Conservation (phyloP, 163 green algal genomes). For the Coccomyxa subellipsoidea region DNA sequence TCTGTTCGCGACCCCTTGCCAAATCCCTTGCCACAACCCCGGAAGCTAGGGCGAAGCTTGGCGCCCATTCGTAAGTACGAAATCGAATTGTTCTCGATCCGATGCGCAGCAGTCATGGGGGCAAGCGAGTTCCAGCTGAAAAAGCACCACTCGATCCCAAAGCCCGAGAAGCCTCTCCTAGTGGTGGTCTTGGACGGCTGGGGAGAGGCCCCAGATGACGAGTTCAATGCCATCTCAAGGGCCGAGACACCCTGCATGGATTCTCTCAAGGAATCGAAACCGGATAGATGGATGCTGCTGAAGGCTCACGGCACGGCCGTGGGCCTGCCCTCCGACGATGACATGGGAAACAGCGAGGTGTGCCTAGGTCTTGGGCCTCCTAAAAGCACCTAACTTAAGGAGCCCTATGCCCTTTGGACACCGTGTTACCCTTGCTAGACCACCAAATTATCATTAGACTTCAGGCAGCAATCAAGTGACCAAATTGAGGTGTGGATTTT, state of each 20-base stretch:
- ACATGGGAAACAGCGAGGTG: conserved; percentile 65
- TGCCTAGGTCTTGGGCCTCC: neutral
- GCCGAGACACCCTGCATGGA: conserved; percentile 72
- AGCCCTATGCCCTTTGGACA: too few relatives aligned
- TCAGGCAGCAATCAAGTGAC: too few relatives aligned
- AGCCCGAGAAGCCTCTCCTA: conserved; percentile 70
- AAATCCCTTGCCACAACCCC: neutral
- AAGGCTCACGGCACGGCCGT: conserved; percentile 88
- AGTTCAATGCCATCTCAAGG: conserved; percentile 66
- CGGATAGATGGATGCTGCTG: conserved; percentile 49
- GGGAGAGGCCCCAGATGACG: conserved; percentile 37
- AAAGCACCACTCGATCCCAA: conserved; percentile 66
- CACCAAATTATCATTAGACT: too few relatives aligned
- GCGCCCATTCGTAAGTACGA: neutral
- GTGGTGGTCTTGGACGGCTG: conserved; percentile 91
- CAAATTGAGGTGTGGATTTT: too few relatives aligned
- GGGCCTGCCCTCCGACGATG: conserved; percentile 79
- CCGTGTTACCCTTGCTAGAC: too few relatives aligned
- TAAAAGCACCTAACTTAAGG: too few relatives aligned
- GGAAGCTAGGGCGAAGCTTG: neutral
- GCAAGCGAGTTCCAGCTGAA: conserved; percentile 43
- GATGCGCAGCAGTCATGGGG: neutral
- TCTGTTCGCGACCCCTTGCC: too few relatives aligned
- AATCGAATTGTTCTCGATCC: neutral
- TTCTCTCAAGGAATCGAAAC: conserved; percentile 44